Conservation (phyloP, 495 filamentous ascomycete species). For the Pyrenula massariospora region DNA sequence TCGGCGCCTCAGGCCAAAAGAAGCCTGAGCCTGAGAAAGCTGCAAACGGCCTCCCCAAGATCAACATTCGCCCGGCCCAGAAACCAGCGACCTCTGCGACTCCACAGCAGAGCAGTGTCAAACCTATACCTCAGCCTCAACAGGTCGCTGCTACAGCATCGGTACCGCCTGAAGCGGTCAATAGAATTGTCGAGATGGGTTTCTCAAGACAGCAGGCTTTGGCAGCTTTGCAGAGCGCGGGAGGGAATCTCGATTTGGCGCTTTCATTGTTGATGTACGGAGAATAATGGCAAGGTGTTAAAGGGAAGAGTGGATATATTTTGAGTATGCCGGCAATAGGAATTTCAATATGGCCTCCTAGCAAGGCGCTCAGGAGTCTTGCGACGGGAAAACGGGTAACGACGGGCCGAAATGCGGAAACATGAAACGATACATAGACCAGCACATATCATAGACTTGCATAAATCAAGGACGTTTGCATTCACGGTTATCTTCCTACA, state of each 20-base stretch:
- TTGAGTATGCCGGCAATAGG: no score
- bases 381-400: no score
- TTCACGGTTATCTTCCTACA: no score
- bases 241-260: constrained; percentile 77
- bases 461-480: no score
- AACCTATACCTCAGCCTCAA: no score
- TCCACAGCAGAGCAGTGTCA: constrained; percentile 6
- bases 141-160: constrained; percentile 15
- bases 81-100: constrained; percentile 9
- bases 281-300: not conserved
- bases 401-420: no score
- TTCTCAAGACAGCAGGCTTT: constrained; percentile 68
- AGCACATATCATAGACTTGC: no score
- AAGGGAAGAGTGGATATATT: no score
- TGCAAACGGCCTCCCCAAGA: constrained; percentile 9
- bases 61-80: constrained; percentile 21
- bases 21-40: constrained; percentile 14
- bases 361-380: no score
- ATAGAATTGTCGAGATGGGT: constrained; percentile 66
- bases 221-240: constrained; percentile 67
- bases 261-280: constrained; percentile 63
- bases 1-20: constrained; percentile 12
- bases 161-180: constrained; percentile 29
- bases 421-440: no score
- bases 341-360: no score